Base-by-base conservation (phyloP, 345 rosid species). In the Diplotaxis tenuifolia region DNA sequence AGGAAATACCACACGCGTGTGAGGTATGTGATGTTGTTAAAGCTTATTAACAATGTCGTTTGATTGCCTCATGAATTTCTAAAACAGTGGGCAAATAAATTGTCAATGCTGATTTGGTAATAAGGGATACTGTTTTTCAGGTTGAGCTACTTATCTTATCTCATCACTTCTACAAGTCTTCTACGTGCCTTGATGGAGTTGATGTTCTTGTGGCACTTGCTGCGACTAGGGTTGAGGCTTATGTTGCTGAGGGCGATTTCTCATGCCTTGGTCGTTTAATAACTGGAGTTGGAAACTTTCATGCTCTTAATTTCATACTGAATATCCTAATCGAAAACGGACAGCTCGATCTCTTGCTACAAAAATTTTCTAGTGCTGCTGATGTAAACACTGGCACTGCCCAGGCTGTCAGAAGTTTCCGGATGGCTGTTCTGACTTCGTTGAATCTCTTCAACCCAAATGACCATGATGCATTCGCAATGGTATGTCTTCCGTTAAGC, bases 201-300 rank as follows among this genome's bases (percentile, higher is more conserved):
- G 99, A 95, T 85, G 96, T 95, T 76, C 97, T 95, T 70, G 96
- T 92, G 57, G 86, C 99, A 74, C 96, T 95, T 78, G 98, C 99
- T 75, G 92, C 99, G 42, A 90, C 96, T 66, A 87, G 96, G 83
- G 96, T 95, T 27, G 99, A 95, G 73, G 88, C 96, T 62, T 95
- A 92, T 82, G 96, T 95, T 25, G 73, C 86, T 2, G 98, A 95
- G 86, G 98, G 99, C 31, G 96, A 95, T 81, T 92, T 92, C 83
- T 78, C 90, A 50, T 92, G 99, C 86, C 84, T 95, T 81, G 96
- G 91, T 80, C 96, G 99, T 62, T 79, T 95, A 64, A 88, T 95
- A 71, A 95, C 98, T 31, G 99, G 97, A 78, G 97, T 88, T 55
- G 96, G 94, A 64, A 95, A 95, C 77, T 95, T 95, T 83, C 96